Conservation (phyloP, 768 basidiomycete genomes). For the Serpula lacrymans region DNA sequence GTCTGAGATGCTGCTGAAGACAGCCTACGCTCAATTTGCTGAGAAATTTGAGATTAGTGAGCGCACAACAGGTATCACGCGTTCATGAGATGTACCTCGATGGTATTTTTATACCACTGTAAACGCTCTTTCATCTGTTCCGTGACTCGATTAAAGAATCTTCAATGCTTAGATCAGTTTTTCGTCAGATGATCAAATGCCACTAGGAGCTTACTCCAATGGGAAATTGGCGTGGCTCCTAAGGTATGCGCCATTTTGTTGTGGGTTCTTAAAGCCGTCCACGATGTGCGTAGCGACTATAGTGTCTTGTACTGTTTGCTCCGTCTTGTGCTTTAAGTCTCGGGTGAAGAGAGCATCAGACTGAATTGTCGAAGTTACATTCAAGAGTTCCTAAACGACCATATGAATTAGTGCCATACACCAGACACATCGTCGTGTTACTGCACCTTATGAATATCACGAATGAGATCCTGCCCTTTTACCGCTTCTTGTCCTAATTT, state of each 20-base stretch:
- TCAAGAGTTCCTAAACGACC: constrained; percentile 57
- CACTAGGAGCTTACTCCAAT: constrained; percentile 57
- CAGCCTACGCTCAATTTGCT: constrained; percentile 74
- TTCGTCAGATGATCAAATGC: not conserved
- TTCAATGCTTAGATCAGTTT: constrained; percentile 20
- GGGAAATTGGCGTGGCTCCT: constrained; percentile 83
- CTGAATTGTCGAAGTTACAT: constrained; percentile 57
- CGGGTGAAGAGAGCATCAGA: constrained; percentile 63
- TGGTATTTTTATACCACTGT: constrained; percentile 76
- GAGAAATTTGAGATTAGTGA: not conserved
- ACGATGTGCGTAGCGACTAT: constrained; percentile 74
- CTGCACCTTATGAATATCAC: constrained; percentile 61
- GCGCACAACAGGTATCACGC: too few relatives aligned
- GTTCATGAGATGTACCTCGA: constrained; percentile 57
- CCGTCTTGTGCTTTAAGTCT: constrained; percentile 71
- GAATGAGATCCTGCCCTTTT: constrained; percentile 69
- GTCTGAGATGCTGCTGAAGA: constrained; percentile 60
- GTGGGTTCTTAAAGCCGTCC: constrained; percentile 75
- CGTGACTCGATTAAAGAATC: constrained; percentile 71
- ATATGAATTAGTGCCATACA: not conserved
- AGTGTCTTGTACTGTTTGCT: constrained; percentile 77
- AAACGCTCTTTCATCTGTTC: constrained; percentile 69
- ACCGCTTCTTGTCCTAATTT: constrained; percentile 73
- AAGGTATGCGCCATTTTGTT: constrained; percentile 63
- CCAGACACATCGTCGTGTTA: not conserved